These are phyloP conservation scores for Wickerhamiella azymoides DNA, from an alignment of 805 yeast genomes.

Conservation along the genomic window DNA sequence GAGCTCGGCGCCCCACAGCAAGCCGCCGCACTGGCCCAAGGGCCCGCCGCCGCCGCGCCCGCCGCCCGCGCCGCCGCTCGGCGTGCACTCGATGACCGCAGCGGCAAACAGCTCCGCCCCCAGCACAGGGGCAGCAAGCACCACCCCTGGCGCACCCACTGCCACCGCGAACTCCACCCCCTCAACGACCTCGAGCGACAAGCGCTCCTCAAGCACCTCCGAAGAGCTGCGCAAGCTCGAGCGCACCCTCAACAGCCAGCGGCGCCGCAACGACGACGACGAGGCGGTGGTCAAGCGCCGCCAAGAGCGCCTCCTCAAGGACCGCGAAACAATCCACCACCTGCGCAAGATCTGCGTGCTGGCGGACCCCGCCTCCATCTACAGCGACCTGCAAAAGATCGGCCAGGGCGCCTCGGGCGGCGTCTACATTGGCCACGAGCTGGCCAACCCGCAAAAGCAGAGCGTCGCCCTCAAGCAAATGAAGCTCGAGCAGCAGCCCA, in stretches of 20 bases:
- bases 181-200: constrained; percentile 33
- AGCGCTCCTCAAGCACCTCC: constrained; percentile 22
- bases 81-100: constrained; percentile 28
- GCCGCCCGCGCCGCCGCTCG: constrained; percentile 32
- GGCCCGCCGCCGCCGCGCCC: constrained; percentile 28
- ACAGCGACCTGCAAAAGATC: constrained; percentile 36
- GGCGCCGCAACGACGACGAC: constrained; percentile 7
- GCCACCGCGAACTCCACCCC: constrained; percentile 27
- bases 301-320: constrained; percentile 62
- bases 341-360: constrained; percentile 64
- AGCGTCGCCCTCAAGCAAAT: constrained; percentile 90
- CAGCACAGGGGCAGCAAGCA: no score
- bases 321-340: constrained; percentile 56
- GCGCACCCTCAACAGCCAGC: constrained; percentile 6
- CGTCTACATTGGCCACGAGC: constrained; percentile 65
- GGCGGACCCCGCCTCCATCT: constrained; percentile 68
- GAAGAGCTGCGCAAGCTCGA: constrained; percentile 18
- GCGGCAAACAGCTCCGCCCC: no score
- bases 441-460: constrained; percentile 24
- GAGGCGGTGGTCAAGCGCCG: constrained; percentile 33
- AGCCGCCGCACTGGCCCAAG: constrained; percentile 12
- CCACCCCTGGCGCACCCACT: constrained; percentile 9
- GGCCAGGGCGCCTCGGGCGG: constrained; percentile 99
- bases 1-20: constrained; percentile 4
- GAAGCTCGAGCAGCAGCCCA: constrained; percentile 88